A percentile compares a stretch with the other conserved stretches of the same genome.
Conservation (phyloP, 2,329 filamentous ascomycete species). For the Penicillium sp. region DNA sequence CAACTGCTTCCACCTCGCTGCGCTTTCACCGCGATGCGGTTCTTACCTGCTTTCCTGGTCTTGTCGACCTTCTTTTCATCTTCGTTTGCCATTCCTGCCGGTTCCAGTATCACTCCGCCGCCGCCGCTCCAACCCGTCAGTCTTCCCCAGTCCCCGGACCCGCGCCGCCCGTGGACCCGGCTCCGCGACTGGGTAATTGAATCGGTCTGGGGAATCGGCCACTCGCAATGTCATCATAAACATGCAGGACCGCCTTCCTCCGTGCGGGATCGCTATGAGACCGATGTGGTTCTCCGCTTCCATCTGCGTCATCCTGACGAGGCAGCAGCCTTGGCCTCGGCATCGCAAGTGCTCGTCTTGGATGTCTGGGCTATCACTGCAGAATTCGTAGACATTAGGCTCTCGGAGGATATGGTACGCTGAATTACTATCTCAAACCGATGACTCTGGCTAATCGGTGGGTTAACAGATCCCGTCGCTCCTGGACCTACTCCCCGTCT, state of each 20-base stretch:
- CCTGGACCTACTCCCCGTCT: slow-evolving; percentile 71
- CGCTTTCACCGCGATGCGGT: slow-evolving; percentile 18
- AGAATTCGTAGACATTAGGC: slow-evolving; percentile 78
- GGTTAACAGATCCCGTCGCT: slow-evolving; percentile 62
- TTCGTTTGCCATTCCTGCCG: slow-evolving; percentile 35
- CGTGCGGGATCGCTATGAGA: slow-evolving; percentile 60
- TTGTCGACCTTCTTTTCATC: slow-evolving; percentile 18
- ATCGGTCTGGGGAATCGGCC: slow-evolving; percentile 41
- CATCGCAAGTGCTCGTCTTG: slow-evolving; percentile 71
- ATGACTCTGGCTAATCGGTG: background rate
- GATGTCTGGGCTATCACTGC: slow-evolving; percentile 87
- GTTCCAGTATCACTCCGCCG: slow-evolving; percentile 35
- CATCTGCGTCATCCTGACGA: slow-evolving; percentile 69
- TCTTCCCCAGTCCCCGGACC: slow-evolving; percentile 27
- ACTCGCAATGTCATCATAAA: slow-evolving; percentile 23
- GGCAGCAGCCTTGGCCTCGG: slow-evolving; percentile 68
- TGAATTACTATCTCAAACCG: background rate
- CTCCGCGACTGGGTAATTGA: slow-evolving; percentile 45
- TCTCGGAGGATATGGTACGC: slow-evolving; percentile 71
- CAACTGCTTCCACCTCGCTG: background rate
- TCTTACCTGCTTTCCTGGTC: slow-evolving; percentile 19
- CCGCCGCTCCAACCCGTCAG: slow-evolving; percentile 32
- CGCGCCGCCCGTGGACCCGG: slow-evolving; percentile 38
- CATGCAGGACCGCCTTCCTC: slow-evolving; percentile 35
- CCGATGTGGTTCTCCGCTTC: slow-evolving; percentile 88